Evolutionary conservation across 768 basidiomycete genomes (phyloP).

Genomic region (Russula vinacea): DNA sequence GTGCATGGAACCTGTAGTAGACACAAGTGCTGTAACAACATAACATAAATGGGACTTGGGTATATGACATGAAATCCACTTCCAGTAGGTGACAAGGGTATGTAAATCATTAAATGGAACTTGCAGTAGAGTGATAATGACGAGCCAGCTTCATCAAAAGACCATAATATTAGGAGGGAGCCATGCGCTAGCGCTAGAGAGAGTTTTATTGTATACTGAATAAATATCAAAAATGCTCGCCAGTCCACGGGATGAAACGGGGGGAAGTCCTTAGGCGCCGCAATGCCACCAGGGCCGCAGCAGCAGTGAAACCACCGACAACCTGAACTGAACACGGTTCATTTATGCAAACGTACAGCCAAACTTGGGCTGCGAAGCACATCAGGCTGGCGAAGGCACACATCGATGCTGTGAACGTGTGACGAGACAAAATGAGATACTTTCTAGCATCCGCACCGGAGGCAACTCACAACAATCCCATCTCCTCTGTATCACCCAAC

Average conservation of each 20-base stretch:
- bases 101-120: background rate
- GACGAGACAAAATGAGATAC: background rate
- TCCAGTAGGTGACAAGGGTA: background rate
- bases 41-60: too few species aligned
- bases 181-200: background rate
- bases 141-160: background rate
- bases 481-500: background rate
- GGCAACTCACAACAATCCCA: conserved; percentile 9
- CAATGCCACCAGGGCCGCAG: background rate
- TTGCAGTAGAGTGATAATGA: background rate
- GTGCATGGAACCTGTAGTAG: too few species aligned
- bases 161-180: background rate
- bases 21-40: too few species aligned
- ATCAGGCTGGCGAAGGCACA: conserved; percentile 3
- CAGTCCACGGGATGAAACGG: background rate
- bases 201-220: background rate
- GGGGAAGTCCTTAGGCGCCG: conserved; percentile 12
- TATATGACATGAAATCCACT: background rate
- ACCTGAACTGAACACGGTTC: conserved; percentile 4
- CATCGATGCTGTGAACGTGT: background rate
- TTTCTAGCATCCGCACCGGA: background rate
- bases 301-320: conserved; percentile 1
- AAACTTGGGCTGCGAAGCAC: conserved; percentile 10
- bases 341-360: conserved; percentile 12
- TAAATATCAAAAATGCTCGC: background rate